Evolutionary conservation across 352 stramenopile genomes (phyloP).

Genomic region (Phytophthora kernoviae): DNA sequence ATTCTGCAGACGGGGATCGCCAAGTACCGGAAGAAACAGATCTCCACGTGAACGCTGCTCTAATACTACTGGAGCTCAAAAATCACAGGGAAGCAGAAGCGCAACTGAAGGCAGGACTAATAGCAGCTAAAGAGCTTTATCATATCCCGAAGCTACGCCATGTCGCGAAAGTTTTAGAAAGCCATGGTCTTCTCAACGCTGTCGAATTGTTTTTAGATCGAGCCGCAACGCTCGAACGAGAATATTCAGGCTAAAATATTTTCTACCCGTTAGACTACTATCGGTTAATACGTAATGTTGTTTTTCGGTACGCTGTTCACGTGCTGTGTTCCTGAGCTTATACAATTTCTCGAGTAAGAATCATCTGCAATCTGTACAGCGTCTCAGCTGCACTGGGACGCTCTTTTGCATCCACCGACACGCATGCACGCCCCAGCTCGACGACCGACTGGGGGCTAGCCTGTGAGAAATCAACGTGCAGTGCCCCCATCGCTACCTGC

Average conservation of each 20-base stretch:
- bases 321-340: conserved; percentile 2
- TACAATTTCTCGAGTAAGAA: conserved; percentile 8
- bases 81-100: conserved; percentile 22
- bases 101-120: conserved; percentile 28
- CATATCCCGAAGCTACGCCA: conserved; percentile 27
- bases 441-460: conserved; percentile 13
- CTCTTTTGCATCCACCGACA: conserved; percentile 28
- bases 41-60: conserved; percentile 54
- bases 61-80: conserved; percentile 33
- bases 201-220: conserved; percentile 28
- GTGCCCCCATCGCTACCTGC: conserved; percentile 37
- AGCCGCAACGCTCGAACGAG: conserved; percentile 16
- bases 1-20: conserved; percentile 41
- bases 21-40: conserved; percentile 40
- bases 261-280: not conserved
- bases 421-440: conserved; percentile 32
- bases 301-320: not conserved
- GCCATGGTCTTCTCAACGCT: conserved; percentile 8
- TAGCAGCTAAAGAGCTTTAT: conserved; percentile 17
- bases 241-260: conserved; percentile 2
- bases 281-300: not conserved
- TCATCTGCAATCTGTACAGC: conserved; percentile 39
- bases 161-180: conserved; percentile 15
- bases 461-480: conserved; percentile 36
- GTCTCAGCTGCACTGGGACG: conserved; percentile 40